Evolutionary conservation across 2,329 filamentous ascomycete genomes (phyloP), one percentile per base, ranked within the genome.

Genomic region (Sclerotinia borealis): DNA sequence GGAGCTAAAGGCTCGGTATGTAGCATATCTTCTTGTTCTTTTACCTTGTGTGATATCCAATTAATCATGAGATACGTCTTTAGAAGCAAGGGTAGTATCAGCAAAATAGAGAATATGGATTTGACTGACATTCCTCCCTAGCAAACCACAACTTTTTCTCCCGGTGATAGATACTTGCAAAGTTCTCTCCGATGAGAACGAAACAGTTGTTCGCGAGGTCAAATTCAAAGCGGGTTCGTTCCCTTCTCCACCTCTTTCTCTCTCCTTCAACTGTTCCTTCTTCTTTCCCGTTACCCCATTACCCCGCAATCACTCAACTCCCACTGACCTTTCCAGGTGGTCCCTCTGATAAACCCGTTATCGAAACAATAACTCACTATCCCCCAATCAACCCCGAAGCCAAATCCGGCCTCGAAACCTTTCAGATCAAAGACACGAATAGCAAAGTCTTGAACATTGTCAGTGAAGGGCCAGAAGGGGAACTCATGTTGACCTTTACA

Each of bases 401-500:
- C 17, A 59, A 63, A n/a, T 63, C 63, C 7, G 65, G 61, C 27
- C 11, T 63, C 8, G 61, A 63, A 52, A 58, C 47, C 27, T 65
- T 63, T 61, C 61, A 43, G 45, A 60, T 37, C 52, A 72, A 63
- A 41, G 66, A 36, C 4, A 43, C 71, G 51, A 37, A 58, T 17
- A 70, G 70, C 56, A 68, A 65, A 54, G 69, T 75, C 17, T 64
- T 67, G 50, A 76, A 76, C 58, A 67, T 74, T 39, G 67, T 76
- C 45, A 75, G 72, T 31, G 68, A 75, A 15, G 75, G 75, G 3
- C 66, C 67, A 0, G 68, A 67, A 11, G 74, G 73, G 8, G 73
- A 75, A 10, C 50, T 78, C n/a, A 75, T 73, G 56, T 69, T 78
- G 71, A 78, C 76, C 1, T 78, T 77, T 68, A 72, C 73, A 2